These are phyloP conservation scores for Kitagawia praeruptora DNA, from an alignment of 129 eudicot genomes.

Conservation along the genomic window DNA sequence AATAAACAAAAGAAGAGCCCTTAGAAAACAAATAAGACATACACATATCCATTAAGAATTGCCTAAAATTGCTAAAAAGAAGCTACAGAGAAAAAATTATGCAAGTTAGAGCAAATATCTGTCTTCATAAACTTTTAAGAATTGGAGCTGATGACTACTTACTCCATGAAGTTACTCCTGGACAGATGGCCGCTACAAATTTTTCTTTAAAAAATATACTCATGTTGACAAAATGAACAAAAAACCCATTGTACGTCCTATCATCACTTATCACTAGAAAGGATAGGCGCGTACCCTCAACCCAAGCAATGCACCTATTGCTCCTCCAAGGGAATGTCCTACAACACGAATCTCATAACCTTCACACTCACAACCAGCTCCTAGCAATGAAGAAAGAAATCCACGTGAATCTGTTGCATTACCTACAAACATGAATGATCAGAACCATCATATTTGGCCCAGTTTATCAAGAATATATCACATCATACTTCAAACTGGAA, in stretches of 20 bases:
- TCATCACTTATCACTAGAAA: neutral
- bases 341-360: slow-evolving; percentile 53
- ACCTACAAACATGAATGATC: slow-evolving; percentile 8
- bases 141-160: neutral
- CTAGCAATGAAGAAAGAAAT: slow-evolving; percentile 54
- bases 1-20: neutral
- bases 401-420: slow-evolving; percentile 27
- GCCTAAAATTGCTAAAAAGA: neutral
- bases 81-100: neutral
- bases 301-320: slow-evolving; percentile 64
- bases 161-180: neutral
- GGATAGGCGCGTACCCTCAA: slow-evolving; percentile 28
- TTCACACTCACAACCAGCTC: slow-evolving; percentile 65
- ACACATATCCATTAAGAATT: neutral
- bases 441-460: neutral
- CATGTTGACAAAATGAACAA: neutral
- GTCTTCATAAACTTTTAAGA: no score
- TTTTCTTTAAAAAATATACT: neutral
- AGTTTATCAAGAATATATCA: neutral
- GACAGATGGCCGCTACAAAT: neutral
- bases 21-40: neutral
- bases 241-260: neutral
- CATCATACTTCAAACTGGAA: neutral
- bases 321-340: slow-evolving; percentile 84
- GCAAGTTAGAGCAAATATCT: neutral